Base-by-base conservation (phyloP, 805 yeast species). In the Blastobotrys parvus region DNA sequence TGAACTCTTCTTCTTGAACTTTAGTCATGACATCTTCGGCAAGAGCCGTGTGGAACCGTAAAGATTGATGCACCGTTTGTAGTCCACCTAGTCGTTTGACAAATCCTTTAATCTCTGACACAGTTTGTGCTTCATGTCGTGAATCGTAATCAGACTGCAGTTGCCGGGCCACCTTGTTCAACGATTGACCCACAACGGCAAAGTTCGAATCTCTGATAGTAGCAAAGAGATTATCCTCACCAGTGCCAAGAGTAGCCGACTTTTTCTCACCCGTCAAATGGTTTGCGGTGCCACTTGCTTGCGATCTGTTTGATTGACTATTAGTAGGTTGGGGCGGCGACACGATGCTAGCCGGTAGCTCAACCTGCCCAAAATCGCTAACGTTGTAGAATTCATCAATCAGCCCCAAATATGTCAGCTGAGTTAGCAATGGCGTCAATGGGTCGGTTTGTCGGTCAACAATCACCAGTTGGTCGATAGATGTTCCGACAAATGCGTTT, bases 361-460 rank as follows among this genome's bases (percentile, higher is more conserved):
- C 62, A 1, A 59, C 54, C 31, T 64, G 63, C 20, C 64, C 60
- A 3, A 61, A 51, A 29, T 54, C 56, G 1, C 58, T 43, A 4
- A 80, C 63, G 3, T 74, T 77, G 50, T 77, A 70, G 10, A 77
- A 58, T 52, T 89, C 96, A 58, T 84, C 89, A 17, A 88, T 66
- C 13, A 92, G 66, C 0, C 97, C 98, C 15, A 75, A 68, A 58
- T 89, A 90, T 2, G 87, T 83, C 52, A 89, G 63, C 54, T 89
- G 97, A 20, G 79, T 76, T 43, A 87, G 63, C 8, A 86, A 54
- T 1, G 87, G 80, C 1, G 94, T 77, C 3, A 83, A 60, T 35
- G 75, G 71, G 62, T 90, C 98, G 22, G 80, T 59, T 42, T 80
- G 75, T 38, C 98, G 67, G 56, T 90, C 97, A 17, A 90, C 56